Conservation (phyloP, 495 filamentous ascomycete species). For the Penicilliopsis zonata region DNA sequence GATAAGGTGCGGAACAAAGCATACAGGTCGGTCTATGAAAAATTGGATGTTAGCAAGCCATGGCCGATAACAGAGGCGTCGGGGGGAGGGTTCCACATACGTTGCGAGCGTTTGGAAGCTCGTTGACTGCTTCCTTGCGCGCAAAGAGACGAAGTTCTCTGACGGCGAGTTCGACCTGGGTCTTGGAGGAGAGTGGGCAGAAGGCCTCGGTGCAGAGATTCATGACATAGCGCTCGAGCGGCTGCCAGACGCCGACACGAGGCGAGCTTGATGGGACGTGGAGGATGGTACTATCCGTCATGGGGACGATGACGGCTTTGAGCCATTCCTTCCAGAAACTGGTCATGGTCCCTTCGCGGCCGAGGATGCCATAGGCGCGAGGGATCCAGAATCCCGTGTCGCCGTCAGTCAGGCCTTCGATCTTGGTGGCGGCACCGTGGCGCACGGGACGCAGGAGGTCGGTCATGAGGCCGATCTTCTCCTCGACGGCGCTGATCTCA, state of each 20-base stretch:
- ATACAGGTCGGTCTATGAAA: conserved; percentile 65
- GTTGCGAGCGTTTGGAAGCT: conserved; percentile 82
- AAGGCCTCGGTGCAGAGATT: conserved; percentile 95
- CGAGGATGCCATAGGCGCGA: conserved; percentile 84
- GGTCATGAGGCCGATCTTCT: conserved; percentile 94
- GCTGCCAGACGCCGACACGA: conserved; percentile 91
- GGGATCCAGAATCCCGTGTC: conserved; percentile 97
- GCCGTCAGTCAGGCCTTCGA: conserved; percentile 90
- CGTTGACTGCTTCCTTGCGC: conserved; percentile 84
- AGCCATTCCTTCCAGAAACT: conserved; percentile 99
- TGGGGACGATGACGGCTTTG: conserved; percentile 80
- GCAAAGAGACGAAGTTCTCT: conserved; percentile 87
- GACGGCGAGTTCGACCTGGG: conserved; percentile 86
- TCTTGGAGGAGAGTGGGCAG: conserved; percentile 82
- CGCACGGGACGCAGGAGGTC: conserved; percentile 86
- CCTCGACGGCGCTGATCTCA: conserved; percentile 88
- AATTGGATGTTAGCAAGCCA: conserved; percentile 11
- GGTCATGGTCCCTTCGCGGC: conserved; percentile 70
- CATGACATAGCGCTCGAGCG: conserved; percentile 91
- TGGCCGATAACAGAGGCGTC: neutral
- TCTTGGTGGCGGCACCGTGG: conserved; percentile 91
- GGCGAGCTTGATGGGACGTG: conserved; percentile 81
- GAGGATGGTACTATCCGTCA: conserved; percentile 78
- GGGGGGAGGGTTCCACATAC: conserved; percentile 14
- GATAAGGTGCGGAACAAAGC: conserved; percentile 82